These are phyloP conservation scores for Streptanthus diversifolius DNA, from an alignment of 345 rosid genomes.

Conservation along the genomic window DNA sequence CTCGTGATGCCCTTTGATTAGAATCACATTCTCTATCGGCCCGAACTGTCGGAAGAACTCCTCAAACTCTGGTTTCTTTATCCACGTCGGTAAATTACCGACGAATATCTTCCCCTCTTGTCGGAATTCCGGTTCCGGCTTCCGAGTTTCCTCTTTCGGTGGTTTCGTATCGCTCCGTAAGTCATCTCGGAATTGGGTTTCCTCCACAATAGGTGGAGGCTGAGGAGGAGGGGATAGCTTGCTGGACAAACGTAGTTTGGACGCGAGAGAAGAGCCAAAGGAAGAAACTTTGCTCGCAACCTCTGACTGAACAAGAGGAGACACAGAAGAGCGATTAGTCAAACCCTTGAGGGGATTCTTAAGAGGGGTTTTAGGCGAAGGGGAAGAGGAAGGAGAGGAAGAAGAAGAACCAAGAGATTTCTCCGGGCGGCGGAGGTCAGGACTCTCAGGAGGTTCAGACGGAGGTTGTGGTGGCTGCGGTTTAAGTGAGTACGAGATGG, in stretches of 20 bases:
- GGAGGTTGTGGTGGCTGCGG: slow-evolving; percentile 36
- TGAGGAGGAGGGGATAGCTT: slow-evolving; percentile 57
- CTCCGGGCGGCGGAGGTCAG: slow-evolving; percentile 60
- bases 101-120: slow-evolving; percentile 82
- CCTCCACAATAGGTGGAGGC: slow-evolving; percentile 14
- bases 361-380: slow-evolving; percentile 29
- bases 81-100: slow-evolving; percentile 86
- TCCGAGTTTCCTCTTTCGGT: slow-evolving; percentile 20
- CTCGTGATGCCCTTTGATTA: slow-evolving; percentile 66
- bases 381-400: slow-evolving; percentile 13
- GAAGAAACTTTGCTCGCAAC: slow-evolving; percentile 21
- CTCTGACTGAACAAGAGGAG: slow-evolving; percentile 24
- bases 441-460: slow-evolving; percentile 27
- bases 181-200: slow-evolving; percentile 19
- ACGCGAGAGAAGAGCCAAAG: slow-evolving; percentile 45
- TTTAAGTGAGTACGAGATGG: slow-evolving; percentile 49
- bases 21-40: slow-evolving; percentile 60
- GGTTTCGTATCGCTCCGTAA: neutral
- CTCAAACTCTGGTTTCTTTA: slow-evolving; percentile 60
- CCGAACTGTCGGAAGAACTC: slow-evolving; percentile 91
- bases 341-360: slow-evolving; percentile 63
- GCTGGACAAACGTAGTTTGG: slow-evolving; percentile 73
- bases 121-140: slow-evolving; percentile 42
- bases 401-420: slow-evolving; percentile 35
- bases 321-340: slow-evolving; percentile 21